Conservation (phyloP, 2,329 filamentous ascomycete species). For the Trichoderma cornu-damae region DNA sequence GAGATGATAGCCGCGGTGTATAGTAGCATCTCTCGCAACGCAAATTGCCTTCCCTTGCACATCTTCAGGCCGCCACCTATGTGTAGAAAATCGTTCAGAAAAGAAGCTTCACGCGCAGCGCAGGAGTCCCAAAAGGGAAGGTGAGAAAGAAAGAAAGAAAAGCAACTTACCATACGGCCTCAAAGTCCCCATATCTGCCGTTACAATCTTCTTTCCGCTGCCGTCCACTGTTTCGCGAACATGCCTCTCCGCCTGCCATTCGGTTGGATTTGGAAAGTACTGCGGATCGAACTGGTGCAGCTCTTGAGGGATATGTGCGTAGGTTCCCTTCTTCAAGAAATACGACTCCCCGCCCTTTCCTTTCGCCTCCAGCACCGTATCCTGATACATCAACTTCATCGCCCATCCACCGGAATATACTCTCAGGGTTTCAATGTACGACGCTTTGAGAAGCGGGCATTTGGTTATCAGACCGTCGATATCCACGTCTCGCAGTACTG, state of each 20-base stretch:
- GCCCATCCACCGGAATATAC: conserved; percentile 35
- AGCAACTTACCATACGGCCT: conserved; percentile 32
- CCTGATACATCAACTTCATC: conserved; percentile 30
- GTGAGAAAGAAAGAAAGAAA: no score
- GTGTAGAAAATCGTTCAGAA: background rate
- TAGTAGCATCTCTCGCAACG: conserved; percentile 33
- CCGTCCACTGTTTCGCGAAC: conserved; percentile 27
- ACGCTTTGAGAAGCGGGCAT: conserved; percentile 37
- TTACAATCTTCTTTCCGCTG: conserved; percentile 23
- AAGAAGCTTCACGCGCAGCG: background rate
- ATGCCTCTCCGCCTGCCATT: conserved; percentile 36
- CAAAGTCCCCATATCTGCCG: conserved; percentile 27
- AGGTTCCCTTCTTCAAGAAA: conserved; percentile 33
- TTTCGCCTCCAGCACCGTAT: conserved; percentile 30
- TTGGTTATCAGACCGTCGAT: conserved; percentile 33
- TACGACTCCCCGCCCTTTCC: conserved; percentile 23
- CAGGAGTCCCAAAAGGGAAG: background rate
- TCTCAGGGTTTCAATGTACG: conserved; percentile 39
- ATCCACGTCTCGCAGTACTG: conserved; percentile 33
- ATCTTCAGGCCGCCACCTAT: conserved; percentile 32
- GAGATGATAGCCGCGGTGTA: conserved; percentile 34
- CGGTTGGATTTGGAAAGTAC: conserved; percentile 30
- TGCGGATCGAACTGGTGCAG: conserved; percentile 34
- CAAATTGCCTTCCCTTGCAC: conserved; percentile 32
- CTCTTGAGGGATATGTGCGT: conserved; percentile 32